These are phyloP conservation scores for Phlebopus sp. DNA, from an alignment of 1,284 basidiomycete genomes.

Conservation along the genomic window DNA sequence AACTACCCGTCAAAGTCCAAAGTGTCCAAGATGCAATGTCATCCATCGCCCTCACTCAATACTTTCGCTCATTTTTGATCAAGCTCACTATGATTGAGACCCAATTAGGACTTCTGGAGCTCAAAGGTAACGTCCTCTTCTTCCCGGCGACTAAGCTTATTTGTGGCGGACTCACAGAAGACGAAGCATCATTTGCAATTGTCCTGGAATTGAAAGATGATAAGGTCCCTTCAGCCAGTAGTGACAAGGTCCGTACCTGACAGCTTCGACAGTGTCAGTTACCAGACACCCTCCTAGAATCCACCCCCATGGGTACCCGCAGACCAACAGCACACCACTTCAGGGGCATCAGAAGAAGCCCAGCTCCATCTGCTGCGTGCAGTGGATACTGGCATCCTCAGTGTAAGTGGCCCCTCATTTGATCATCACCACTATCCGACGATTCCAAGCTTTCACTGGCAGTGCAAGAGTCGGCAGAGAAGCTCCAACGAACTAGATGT, in stretches of 20 bases:
- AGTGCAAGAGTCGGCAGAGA: conserved; percentile 76
- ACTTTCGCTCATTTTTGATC: conserved; percentile 83
- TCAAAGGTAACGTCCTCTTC: conserved; percentile 36
- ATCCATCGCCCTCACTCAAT: conserved; percentile 61
- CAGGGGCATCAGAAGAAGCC: conserved; percentile 53
- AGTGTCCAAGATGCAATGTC: conserved; percentile 73
- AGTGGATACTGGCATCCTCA: conserved; percentile 84
- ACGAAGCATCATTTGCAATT: conserved; percentile 79
- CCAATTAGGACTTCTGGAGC: conserved; percentile 61
- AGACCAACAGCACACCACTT: conserved; percentile 59
- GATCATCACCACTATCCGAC: neutral
- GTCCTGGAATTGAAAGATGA: conserved; percentile 79
- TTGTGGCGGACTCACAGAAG: conserved; percentile 32
- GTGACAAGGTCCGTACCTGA: conserved; percentile 41
- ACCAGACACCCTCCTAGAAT: conserved; percentile 35
- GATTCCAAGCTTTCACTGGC: conserved; percentile 60
- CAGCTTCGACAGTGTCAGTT: neutral
- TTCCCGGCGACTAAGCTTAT: neutral
- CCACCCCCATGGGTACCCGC: conserved; percentile 78
- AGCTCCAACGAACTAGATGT: conserved; percentile 39
- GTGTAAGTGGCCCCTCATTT: conserved; percentile 46
- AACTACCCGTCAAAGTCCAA: conserved; percentile 7
- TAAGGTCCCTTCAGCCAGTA: conserved; percentile 52
- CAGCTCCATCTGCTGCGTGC: conserved; percentile 70
- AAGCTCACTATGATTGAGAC: conserved; percentile 82